phyloP scores from a whole-genome alignment of 2,329 filamentous ascomycete species.

The Neurospora crassa region DNA sequence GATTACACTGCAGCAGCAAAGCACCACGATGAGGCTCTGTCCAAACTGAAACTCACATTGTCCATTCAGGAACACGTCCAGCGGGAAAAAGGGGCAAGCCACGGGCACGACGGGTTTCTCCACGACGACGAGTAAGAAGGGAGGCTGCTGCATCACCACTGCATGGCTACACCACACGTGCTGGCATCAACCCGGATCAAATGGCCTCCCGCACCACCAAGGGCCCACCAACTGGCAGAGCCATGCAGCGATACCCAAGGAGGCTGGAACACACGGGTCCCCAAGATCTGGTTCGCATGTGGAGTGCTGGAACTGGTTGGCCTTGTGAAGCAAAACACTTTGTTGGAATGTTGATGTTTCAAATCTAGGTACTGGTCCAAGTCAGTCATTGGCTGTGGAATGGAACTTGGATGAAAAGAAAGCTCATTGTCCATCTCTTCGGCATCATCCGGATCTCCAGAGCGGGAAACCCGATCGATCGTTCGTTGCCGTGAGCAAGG shows the following conservation, averaged over 20 bases:
- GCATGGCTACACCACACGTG: neutral
- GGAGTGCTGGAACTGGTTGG: neutral
- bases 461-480: neutral
- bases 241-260: neutral
- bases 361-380: neutral
- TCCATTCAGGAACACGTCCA: neutral
- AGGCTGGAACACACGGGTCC: neutral
- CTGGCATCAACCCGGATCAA: neutral
- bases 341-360: neutral
- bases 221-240: slow-evolving; percentile 2
- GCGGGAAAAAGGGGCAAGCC: neutral
- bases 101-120: neutral
- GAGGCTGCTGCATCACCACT: neutral
- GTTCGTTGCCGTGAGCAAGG: neutral
- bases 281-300: neutral
- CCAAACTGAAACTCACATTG: neutral
- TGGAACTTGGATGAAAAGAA: neutral
- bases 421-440: neutral
- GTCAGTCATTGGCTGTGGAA: neutral
- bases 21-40: neutral
- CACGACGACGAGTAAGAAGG: neutral
- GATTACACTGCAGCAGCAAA: neutral
- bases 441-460: neutral
- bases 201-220: neutral
- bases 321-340: neutral